Evolutionary conservation across 129 eudicot genomes (phyloP), one percentile per base, ranked within the genome.

Genomic region (Helianthus tuberosus): DNA sequence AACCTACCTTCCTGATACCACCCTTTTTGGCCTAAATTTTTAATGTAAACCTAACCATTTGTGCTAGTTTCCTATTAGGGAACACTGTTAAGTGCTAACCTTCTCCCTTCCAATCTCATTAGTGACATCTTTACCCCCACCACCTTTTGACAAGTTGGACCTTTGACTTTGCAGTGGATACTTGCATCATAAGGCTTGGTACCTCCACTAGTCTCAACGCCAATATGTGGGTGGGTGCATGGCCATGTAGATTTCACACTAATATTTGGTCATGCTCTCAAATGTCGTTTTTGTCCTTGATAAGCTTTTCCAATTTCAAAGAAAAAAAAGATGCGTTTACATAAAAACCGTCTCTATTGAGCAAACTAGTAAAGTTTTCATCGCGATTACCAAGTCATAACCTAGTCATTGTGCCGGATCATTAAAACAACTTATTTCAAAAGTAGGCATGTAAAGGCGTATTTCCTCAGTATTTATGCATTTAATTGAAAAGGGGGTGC

Each of bases 121-220:
- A 71, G 65, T 78, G 73, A 62, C 50, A 64, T 44, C 74, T 65
- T 79, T 79, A 79, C 68, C 68, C 82, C 82, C 51, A 72, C 68
- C 61, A 58, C 57, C 73, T 72, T 72, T 72, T 72, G 73, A 78
- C 77, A 78, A 64, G 27, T 62, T 52, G 59, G 11, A 50, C 66
- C 64, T 11, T 59, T 59, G 67, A 61, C 77, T 69, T 78, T 64
- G 72, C 51, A 63, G 25, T 70, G 48, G 25, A 20, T 77, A 17
- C 59, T 71, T 55, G 51, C 55, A 25, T 61, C 72, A 70, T n/a
- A 39, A 38, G 65, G 23, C 61, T 68, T 68, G 52, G 53, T 77
- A 60, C 66, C 50, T 54, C 77, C 82, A 71, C 82, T 78, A 71
- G 39, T 68, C 66, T 64, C 14, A 63, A 70, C 66, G 47, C 47